These are phyloP conservation scores for Proliferodiscus dingleyae DNA, from an alignment of 2,329 filamentous ascomycete genomes.

Conservation along the genomic window DNA sequence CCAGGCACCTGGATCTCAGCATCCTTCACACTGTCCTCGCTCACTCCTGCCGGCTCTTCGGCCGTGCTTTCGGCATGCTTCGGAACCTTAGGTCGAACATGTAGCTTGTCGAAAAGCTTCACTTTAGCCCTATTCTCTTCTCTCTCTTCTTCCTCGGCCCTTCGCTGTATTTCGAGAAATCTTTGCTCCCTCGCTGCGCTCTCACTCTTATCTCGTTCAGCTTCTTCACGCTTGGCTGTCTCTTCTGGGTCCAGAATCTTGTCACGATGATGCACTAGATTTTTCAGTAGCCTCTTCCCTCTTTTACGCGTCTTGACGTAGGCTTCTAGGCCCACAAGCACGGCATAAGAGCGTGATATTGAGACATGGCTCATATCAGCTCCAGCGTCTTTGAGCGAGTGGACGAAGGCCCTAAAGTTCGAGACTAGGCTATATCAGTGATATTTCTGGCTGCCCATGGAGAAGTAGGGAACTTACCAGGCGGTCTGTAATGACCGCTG, in stretches of 20 bases:
- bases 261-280: conserved; percentile 49
- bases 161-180: conserved; percentile 31
- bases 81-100: conserved; percentile 13
- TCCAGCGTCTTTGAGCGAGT: conserved; percentile 63
- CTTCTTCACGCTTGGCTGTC: conserved; percentile 51
- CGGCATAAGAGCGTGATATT: conserved; percentile 75
- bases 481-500: conserved; percentile 80
- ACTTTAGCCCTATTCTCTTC: conserved; percentile 20
- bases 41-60: neutral
- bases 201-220: conserved; percentile 55
- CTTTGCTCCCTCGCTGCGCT: conserved; percentile 49
- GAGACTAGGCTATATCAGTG: conserved; percentile 33
- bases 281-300: conserved; percentile 51
- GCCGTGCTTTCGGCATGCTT: neutral
- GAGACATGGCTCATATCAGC: conserved; percentile 76
- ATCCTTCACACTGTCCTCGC: conserved; percentile 8
- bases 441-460: neutral
- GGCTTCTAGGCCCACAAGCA: conserved; percentile 76
- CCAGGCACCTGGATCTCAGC: conserved; percentile 18
- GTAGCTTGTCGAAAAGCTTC: conserved; percentile 39
- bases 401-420: conserved; percentile 80
- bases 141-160: conserved; percentile 20
- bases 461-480: conserved; percentile 39
- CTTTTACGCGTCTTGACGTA: conserved; percentile 65
- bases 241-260: conserved; percentile 59